Evolutionary conservation across 1,139 yeast genomes (phyloP).

Genomic region (Diutina mesorugosa): DNA sequence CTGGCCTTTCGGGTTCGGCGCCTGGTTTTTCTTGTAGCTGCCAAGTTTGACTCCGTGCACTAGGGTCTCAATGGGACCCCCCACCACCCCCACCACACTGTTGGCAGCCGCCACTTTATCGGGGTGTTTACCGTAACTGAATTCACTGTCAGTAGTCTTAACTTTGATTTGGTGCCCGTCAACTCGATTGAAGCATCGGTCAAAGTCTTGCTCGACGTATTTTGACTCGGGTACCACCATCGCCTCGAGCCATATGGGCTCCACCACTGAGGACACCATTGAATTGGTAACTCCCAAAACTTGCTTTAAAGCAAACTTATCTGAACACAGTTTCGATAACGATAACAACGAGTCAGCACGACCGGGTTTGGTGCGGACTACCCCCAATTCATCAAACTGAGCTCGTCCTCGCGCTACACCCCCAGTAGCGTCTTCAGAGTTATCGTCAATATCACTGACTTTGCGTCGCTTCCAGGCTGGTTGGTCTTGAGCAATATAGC

Average conservation of each 20-base stretch:
- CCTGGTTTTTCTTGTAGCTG: conserved; percentile 20
- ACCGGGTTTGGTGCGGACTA: conserved; percentile 87
- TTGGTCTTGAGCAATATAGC: conserved; percentile 7
- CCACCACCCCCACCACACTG: conserved; percentile 20
- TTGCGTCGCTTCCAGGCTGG: conserved; percentile 7
- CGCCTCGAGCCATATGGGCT: conserved; percentile 33
- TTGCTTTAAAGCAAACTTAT: conserved; percentile 61
- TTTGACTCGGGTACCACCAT: conserved; percentile 38
- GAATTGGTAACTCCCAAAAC: conserved; percentile 45
- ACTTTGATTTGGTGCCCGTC: conserved; percentile 8
- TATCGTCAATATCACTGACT: conserved; percentile 3
- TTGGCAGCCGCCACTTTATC: conserved; percentile 20
- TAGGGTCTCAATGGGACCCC: conserved; percentile 24
- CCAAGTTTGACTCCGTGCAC: conserved; percentile 46
- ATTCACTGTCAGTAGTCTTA: conserved; percentile 6
- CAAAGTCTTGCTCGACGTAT: conserved; percentile 20
- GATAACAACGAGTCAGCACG: conserved; percentile 61
- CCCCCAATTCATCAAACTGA: conserved; percentile 42
- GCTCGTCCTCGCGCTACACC: conserved; percentile 45
- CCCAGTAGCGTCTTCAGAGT: background rate
- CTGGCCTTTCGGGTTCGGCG: background rate
- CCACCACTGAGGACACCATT: conserved; percentile 31
- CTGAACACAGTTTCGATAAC: conserved; percentile 77
- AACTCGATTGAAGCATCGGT: conserved; percentile 34
- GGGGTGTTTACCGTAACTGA: conserved; percentile 14